Conservation (phyloP, 805 yeast species). For the Millerago galiae region DNA sequence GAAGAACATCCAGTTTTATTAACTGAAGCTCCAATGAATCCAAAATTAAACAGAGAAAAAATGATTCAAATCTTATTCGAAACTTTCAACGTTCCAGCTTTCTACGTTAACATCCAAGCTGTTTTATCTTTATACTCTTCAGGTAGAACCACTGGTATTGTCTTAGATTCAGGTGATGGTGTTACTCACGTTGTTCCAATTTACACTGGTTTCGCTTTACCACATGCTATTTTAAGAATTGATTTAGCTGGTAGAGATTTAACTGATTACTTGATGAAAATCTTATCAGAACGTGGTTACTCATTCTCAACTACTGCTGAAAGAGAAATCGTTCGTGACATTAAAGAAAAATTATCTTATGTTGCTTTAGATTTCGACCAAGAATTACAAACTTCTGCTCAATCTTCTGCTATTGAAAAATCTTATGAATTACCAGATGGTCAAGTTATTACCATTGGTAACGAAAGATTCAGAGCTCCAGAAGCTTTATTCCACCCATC, state of each 20-base stretch:
- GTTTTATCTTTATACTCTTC: slow-evolving; percentile 96
- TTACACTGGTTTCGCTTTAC: slow-evolving; percentile 98
- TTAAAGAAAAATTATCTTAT: slow-evolving; percentile 98
- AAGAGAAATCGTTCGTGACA: slow-evolving; percentile 85
- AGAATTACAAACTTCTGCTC: slow-evolving; percentile 98
- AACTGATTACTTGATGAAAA: slow-evolving; percentile 98
- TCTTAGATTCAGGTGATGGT: slow-evolving; percentile 99
- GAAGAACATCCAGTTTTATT: slow-evolving; percentile 99
- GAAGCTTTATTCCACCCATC: slow-evolving; percentile 99
- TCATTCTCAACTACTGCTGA: slow-evolving; percentile 98
- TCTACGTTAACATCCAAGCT: slow-evolving; percentile 98
- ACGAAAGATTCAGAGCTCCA: slow-evolving; percentile 99
- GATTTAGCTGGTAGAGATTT: slow-evolving; percentile 99
- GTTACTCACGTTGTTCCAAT: slow-evolving; percentile 99
- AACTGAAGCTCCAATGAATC: slow-evolving; percentile 99
- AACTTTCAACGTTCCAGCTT: slow-evolving; percentile 99
- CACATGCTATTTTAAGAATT: slow-evolving; percentile 97
- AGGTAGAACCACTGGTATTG: slow-evolving; percentile 99
- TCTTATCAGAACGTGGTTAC: slow-evolving; percentile 98
- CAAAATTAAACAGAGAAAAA: slow-evolving; percentile 99
- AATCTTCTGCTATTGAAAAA: slow-evolving; percentile 96
- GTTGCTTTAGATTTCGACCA: slow-evolving; percentile 99
- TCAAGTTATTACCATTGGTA: slow-evolving; percentile 98
- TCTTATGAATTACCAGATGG: slow-evolving; percentile 99
- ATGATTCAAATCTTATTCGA: slow-evolving; percentile 99